Evolutionary conservation across 2,329 filamentous ascomycete genomes (phyloP).

Genomic region (Phialocephala sp.): DNA sequence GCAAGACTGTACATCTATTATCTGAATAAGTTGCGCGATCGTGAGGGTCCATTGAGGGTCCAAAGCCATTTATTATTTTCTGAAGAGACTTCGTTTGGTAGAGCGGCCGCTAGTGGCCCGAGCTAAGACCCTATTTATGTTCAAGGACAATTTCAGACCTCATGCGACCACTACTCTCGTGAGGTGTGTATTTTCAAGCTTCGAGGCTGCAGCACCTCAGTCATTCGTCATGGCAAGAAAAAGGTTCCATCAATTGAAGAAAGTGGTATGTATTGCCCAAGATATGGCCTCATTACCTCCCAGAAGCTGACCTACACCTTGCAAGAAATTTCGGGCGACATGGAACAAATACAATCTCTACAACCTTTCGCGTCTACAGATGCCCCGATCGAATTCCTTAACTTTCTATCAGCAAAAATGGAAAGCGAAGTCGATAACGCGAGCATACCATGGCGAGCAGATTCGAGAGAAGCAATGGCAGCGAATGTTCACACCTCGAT

Average conservation of each 20-base stretch:
- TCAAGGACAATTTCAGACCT: slow-evolving; percentile 13
- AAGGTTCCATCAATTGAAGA: slow-evolving; percentile 71
- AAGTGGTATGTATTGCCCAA: slow-evolving; percentile 58
- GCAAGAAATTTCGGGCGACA: slow-evolving; percentile 88
- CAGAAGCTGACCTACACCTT: slow-evolving; percentile 19
- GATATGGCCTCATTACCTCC: neutral
- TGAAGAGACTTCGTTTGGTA: slow-evolving; percentile 4
- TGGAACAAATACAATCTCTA: slow-evolving; percentile 98
- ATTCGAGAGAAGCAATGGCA: slow-evolving; percentile 93
- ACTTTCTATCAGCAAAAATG: slow-evolving; percentile 99
- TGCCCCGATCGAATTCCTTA: slow-evolving; percentile 49
- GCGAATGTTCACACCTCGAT: slow-evolving; percentile 84
- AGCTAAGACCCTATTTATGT: slow-evolving; percentile 9
- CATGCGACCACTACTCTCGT: neutral
- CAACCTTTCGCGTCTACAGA: slow-evolving; percentile 70
- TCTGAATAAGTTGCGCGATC: neutral
- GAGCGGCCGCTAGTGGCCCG: slow-evolving; percentile 15
- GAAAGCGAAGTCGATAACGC: slow-evolving; percentile 81
- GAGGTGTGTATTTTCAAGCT: slow-evolving; percentile 1
- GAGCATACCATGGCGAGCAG: slow-evolving; percentile 93
- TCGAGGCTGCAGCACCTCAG: neutral
- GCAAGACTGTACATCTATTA: neutral
- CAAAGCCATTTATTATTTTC: neutral
- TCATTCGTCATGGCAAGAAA: slow-evolving; percentile 51
- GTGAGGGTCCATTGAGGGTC: neutral